Evolutionary conservation across 495 filamentous ascomycete species (phyloP).

Genomic region (Polyplosphaeria fusca): DNA sequence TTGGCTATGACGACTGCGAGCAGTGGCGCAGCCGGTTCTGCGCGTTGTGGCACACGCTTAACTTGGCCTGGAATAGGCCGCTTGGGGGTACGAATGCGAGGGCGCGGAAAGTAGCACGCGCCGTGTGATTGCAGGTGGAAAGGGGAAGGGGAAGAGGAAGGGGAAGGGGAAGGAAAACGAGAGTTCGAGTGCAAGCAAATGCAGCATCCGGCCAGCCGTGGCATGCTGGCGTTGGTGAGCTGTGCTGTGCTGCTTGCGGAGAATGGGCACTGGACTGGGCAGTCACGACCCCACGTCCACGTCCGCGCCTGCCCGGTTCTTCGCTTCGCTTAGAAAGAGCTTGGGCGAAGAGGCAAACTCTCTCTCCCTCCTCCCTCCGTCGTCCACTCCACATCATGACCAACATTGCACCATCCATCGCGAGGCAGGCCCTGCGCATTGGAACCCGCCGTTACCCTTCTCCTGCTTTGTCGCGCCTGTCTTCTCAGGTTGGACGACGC

Average conservation of each 20-base stretch:
- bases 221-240: no score
- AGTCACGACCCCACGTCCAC: background rate
- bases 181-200: no score
- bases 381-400: conserved; percentile 56
- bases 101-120: background rate
- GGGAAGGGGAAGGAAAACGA: no score
- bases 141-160: no score
- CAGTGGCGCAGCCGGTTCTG: conserved; percentile 25
- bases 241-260: conserved; percentile 24
- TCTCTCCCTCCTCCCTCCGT: background rate
- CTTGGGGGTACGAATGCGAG: background rate
- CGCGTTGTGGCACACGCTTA: conserved; percentile 16
- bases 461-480: conserved; percentile 22
- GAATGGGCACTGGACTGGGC: conserved; percentile 7
- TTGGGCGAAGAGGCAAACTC: conserved; percentile 2
- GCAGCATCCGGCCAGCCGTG: no score
- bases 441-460: conserved; percentile 47
- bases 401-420: conserved; percentile 63
- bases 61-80: background rate
- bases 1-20: conserved; percentile 34
- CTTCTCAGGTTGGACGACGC: conserved; percentile 50
- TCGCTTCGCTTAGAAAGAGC: no score
- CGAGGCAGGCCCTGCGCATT: conserved; percentile 75
- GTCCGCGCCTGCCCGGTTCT: background rate
- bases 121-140: no score